A percentile compares a stretch with the other conserved stretches of the same genome.
phyloP scores from a whole-genome alignment of 805 yeast species.

The Candida taoyuanica region DNA sequence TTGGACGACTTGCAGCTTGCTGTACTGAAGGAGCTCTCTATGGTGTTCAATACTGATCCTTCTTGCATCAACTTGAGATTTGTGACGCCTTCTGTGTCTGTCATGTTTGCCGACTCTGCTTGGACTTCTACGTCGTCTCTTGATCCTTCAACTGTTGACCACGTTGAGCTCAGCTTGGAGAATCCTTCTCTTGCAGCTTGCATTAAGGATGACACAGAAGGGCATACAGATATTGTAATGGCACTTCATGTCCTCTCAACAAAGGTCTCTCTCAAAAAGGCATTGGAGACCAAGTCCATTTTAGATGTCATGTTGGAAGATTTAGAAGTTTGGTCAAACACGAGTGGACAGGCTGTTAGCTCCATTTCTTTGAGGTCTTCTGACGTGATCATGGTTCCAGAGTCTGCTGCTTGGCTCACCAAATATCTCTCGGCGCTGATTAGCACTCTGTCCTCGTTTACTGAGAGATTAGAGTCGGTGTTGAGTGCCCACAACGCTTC shows the following conservation, averaged over 20 bases:
- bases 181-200: conserved; percentile 24
- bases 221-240: conserved; percentile 10
- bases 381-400: conserved; percentile 29
- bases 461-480: conserved; percentile 7
- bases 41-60: conserved; percentile 30
- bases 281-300: background rate
- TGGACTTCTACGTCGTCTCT: conserved; percentile 14
- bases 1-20: conserved; percentile 65
- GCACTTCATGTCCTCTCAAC: conserved; percentile 19
- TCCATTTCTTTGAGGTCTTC: conserved; percentile 29
- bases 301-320: conserved; percentile 14
- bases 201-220: conserved; percentile 14
- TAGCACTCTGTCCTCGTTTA: conserved; percentile 10
- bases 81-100: conserved; percentile 40
- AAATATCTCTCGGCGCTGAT: conserved; percentile 18
- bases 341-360: conserved; percentile 2
- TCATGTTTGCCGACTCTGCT: conserved; percentile 35
- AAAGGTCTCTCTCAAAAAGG: conserved; percentile 3
- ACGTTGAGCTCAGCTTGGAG: conserved; percentile 9
- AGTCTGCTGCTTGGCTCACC: conserved; percentile 33
- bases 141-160: conserved; percentile 16
- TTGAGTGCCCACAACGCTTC: conserved; percentile 9
- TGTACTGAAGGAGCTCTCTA: conserved; percentile 43
- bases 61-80: conserved; percentile 42
- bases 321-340: conserved; percentile 31